A percentile compares a stretch with the other conserved stretches of the same genome.
Evolutionary conservation across 441 rosid species (phyloP).

Genomic region (Melastoma candidum): DNA sequence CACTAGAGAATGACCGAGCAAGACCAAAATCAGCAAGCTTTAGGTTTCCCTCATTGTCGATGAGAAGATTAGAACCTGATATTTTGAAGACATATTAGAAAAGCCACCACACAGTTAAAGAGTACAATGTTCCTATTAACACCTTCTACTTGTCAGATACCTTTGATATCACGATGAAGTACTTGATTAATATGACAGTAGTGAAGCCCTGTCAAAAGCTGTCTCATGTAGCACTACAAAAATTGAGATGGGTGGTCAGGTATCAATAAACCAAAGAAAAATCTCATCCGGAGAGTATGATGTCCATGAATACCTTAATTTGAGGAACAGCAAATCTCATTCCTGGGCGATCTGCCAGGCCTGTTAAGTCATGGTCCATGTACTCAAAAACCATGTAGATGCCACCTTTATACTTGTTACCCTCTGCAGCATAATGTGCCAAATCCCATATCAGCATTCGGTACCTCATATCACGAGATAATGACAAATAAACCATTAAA

Average conservation of each 20-base stretch:
- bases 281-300: not conserved
- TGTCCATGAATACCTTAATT: slow-evolving; percentile 30
- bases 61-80: slow-evolving; percentile 73
- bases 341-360: slow-evolving; percentile 98
- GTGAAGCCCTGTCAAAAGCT: slow-evolving; percentile 88
- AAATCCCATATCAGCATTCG: no score
- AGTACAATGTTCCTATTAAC: not conserved
- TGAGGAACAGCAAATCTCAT: slow-evolving; percentile 77
- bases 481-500: no score
- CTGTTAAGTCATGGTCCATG: slow-evolving; percentile 98
- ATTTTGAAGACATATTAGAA: slow-evolving; percentile 6
- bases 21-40: slow-evolving; percentile 99
- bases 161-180: slow-evolving; percentile 95
- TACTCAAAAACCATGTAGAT: slow-evolving; percentile 97
- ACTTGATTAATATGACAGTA: slow-evolving; percentile 92
- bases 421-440: slow-evolving; percentile 36
- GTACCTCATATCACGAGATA: no score
- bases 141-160: slow-evolving; percentile 3
- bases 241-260: not conserved
- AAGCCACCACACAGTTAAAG: not conserved
- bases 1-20: slow-evolving; percentile 72
- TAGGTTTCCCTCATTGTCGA: slow-evolving; percentile 89
- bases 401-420: slow-evolving; percentile 87
- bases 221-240: slow-evolving; percentile 86
- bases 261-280: not conserved